Evolutionary conservation across 768 basidiomycete species (phyloP).

Genomic region (Tricholoma sp.): DNA sequence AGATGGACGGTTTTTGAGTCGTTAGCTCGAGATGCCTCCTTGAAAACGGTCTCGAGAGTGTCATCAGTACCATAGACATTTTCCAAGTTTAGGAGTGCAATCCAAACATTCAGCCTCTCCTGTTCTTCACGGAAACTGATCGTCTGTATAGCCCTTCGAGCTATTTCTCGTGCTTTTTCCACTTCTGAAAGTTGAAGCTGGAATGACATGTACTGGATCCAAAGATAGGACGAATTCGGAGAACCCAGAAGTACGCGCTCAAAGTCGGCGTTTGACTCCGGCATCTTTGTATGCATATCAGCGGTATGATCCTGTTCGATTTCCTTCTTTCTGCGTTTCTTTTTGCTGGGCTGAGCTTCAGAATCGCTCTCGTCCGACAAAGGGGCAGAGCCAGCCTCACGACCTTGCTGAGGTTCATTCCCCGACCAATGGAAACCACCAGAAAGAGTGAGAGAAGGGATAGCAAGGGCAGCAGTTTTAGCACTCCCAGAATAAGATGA

Average conservation of each 20-base stretch:
- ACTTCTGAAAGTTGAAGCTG: conserved; percentile 94
- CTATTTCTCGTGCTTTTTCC: conserved; percentile 89
- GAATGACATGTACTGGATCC: conserved; percentile 99
- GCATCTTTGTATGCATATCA: conserved; percentile 78
- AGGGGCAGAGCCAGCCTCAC: conserved; percentile 35
- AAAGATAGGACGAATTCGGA: conserved; percentile 95
- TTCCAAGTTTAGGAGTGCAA: conserved; percentile 92
- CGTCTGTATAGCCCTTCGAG: conserved; percentile 72
- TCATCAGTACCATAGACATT: conserved; percentile 87
- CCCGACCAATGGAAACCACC: conserved; percentile 73
- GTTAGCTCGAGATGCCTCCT: conserved; percentile 84
- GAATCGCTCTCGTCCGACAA: conserved; percentile 43
- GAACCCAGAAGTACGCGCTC: conserved; percentile 90
- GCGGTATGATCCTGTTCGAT: conserved; percentile 80
- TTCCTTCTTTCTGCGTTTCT: conserved; percentile 62
- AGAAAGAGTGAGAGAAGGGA: conserved; percentile 44
- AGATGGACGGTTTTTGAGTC: conserved; percentile 91
- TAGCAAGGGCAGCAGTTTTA: conserved; percentile 10
- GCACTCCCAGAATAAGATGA: conserved; percentile 7
- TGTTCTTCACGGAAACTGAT: conserved; percentile 96
- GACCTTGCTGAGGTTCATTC: conserved; percentile 28
- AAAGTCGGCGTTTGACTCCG: conserved; percentile 92
- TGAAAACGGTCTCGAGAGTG: conserved; percentile 75
- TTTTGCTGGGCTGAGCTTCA: conserved; percentile 46
- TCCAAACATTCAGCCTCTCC: conserved; percentile 96